A percentile compares a stretch with the other conserved stretches of the same genome.
Conservation (phyloP, 2,329 filamentous ascomycete species). For the Fusarium sp. region DNA sequence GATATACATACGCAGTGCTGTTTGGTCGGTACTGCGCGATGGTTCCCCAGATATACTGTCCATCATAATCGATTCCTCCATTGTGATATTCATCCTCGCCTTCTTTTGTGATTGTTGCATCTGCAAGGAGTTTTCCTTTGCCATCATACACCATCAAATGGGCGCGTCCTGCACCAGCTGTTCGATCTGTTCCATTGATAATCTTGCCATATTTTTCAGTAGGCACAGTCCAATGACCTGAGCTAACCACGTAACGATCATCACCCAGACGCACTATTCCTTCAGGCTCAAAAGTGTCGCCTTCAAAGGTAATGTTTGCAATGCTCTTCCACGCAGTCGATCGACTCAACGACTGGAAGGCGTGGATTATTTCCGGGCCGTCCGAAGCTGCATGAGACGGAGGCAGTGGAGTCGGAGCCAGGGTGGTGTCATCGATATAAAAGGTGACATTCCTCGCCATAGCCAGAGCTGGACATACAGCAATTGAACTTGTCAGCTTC, state of each 20-base stretch:
- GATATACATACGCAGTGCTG: conserved; percentile 59
- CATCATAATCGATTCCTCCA: conserved; percentile 64
- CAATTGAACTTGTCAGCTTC: conserved; percentile 35
- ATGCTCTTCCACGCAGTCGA: conserved; percentile 60
- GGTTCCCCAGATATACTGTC: conserved; percentile 61
- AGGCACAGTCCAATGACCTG: conserved; percentile 58
- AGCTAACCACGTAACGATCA: conserved; percentile 60
- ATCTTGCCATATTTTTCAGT: conserved; percentile 58
- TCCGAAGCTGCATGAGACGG: conserved; percentile 53
- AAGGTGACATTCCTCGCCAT: conserved; percentile 53
- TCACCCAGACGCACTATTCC: conserved; percentile 60
- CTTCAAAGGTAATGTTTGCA: conserved; percentile 58
- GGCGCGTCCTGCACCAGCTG: conserved; percentile 59
- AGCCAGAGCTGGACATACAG: conserved; percentile 36
- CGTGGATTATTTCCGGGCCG: conserved; percentile 54
- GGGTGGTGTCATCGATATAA: conserved; percentile 46
- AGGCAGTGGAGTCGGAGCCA: conserved; percentile 55
- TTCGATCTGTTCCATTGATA: conserved; percentile 66
- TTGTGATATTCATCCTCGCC: conserved; percentile 60
- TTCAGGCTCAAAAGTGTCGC: conserved; percentile 63
- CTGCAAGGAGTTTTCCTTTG: conserved; percentile 58
- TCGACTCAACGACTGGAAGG: conserved; percentile 54
- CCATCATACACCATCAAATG: conserved; percentile 62
- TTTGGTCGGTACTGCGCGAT: conserved; percentile 63
- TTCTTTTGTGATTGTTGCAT: conserved; percentile 58